Evolutionary conservation across 2,329 filamentous ascomycete genomes (phyloP).

Genomic region (Botryotinia globosa): DNA sequence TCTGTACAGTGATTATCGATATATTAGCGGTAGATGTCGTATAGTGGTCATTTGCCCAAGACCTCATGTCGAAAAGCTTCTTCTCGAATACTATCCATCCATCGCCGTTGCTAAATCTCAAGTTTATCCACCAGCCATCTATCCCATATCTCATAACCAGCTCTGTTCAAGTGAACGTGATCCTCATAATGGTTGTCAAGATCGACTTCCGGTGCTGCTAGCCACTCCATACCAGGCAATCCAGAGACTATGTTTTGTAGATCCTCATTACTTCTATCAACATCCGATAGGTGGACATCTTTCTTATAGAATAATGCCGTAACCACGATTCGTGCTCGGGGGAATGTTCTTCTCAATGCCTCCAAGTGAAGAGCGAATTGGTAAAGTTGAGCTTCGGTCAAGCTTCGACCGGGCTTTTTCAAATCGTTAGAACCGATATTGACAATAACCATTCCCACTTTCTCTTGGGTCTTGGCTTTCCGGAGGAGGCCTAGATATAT

Average conservation of each 20-base stretch:
- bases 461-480: background rate
- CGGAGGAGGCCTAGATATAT: slow-evolving; percentile 16
- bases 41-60: background rate
- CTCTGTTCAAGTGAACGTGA: slow-evolving; percentile 26
- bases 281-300: slow-evolving; percentile 15
- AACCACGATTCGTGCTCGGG: slow-evolving; percentile 14
- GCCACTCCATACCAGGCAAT: slow-evolving; percentile 15
- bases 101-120: background rate
- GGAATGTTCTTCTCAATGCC: slow-evolving; percentile 13
- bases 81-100: background rate
- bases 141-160: slow-evolving; percentile 26
- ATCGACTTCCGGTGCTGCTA: slow-evolving; percentile 19
- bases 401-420: slow-evolving; percentile 15
- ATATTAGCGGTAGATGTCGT: background rate
- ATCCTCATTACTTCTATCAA: slow-evolving; percentile 20
- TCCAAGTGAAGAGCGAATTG: slow-evolving; percentile 17
- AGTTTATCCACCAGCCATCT: slow-evolving; percentile 17
- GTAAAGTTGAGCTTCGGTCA: slow-evolving; percentile 8
- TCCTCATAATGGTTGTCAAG: slow-evolving; percentile 18
- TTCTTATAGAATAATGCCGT: slow-evolving; percentile 22
- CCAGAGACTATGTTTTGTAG: background rate
- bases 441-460: slow-evolving; percentile 21
- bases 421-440: slow-evolving; percentile 23
- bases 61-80: background rate
- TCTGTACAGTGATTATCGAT: background rate